Conservation (phyloP, 2,329 filamentous ascomycete genomes). For the Elsinoe ampelina region DNA sequence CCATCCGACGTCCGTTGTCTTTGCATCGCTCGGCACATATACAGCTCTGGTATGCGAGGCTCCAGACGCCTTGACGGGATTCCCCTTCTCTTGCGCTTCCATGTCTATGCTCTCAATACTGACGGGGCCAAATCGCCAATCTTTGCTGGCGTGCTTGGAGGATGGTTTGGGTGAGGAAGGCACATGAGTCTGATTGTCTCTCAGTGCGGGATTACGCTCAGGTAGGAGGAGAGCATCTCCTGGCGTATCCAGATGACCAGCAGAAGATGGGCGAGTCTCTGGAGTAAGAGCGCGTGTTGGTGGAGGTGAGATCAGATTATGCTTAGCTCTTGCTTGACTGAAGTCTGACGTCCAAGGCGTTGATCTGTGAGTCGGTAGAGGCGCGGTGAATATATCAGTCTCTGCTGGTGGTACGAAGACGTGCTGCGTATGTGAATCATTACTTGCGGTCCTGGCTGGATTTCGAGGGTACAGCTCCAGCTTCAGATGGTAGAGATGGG, state of each 20-base stretch:
- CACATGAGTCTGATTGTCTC: constrained; percentile 27
- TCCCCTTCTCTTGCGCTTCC: constrained; percentile 30
- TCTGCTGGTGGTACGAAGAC: constrained; percentile 32
- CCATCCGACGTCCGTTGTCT: constrained; percentile 73
- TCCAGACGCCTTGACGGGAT: constrained; percentile 29
- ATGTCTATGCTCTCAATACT: constrained; percentile 75
- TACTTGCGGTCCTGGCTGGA: constrained; percentile 10
- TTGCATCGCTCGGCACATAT: constrained; percentile 61
- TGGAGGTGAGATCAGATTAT: constrained; percentile 10
- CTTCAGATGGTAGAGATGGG: constrained; percentile 55
- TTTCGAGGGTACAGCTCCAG: constrained; percentile 46
- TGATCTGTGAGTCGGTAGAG: constrained; percentile 35
- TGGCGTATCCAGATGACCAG: constrained; percentile 22
- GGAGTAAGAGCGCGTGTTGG: neutral
- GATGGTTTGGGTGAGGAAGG: constrained; percentile 28
- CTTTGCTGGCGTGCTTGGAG: constrained; percentile 45
- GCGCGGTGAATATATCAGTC: constrained; percentile 38
- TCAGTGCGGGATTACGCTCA: constrained; percentile 28
- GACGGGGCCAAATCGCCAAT: constrained; percentile 77
- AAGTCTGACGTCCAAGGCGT: constrained; percentile 29
- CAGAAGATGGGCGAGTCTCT: constrained; percentile 13
- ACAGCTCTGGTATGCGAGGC: constrained; percentile 68
- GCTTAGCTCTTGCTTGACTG: constrained; percentile 10
- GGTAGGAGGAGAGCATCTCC: constrained; percentile 29
- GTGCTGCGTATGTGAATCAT: constrained; percentile 13